phyloP scores from a whole-genome alignment of 2,329 filamentous ascomycete genomes.

The Leptographium lundbergii region DNA sequence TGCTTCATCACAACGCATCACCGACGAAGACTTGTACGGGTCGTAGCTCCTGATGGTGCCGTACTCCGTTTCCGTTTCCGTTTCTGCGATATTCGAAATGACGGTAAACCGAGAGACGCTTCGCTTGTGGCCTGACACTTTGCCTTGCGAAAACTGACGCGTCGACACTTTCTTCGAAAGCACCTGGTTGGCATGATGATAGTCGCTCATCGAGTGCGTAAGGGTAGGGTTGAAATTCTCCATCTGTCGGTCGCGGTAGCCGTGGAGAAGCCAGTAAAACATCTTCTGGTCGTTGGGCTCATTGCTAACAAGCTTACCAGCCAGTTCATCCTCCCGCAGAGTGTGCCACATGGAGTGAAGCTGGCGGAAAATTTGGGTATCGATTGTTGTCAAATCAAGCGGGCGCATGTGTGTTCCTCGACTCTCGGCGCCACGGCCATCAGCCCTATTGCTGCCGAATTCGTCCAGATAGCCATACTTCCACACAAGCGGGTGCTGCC shows the following conservation, averaged over 20 bases:
- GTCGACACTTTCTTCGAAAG: conserved; percentile 50
- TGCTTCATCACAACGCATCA: conserved; percentile 26
- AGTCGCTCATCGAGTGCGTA: conserved; percentile 80
- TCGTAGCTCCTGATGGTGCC: conserved; percentile 60
- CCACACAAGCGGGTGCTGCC: conserved; percentile 72
- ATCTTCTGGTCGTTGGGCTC: conserved; percentile 81
- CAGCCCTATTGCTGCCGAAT: conserved; percentile 43
- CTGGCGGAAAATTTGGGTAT: conserved; percentile 71
- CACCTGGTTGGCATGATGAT: conserved; percentile 60
- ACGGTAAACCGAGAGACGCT: conserved; percentile 52
- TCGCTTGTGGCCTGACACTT: conserved; percentile 33
- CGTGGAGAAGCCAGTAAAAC: conserved; percentile 76
- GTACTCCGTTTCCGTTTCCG: conserved; percentile 23
- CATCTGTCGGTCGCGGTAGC: conserved; percentile 70
- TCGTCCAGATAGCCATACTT: conserved; percentile 72
- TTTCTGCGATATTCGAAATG: conserved; percentile 47
- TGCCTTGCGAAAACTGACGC: conserved; percentile 40
- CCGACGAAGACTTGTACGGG: conserved; percentile 61
- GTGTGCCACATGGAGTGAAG: conserved; percentile 87
- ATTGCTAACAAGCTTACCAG: conserved; percentile 51
- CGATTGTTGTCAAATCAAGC: conserved; percentile 53
- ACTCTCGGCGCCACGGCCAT: conserved; percentile 30
- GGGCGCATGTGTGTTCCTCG: conserved; percentile 50
- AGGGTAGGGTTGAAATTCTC: conserved; percentile 78
- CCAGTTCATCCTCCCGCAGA: conserved; percentile 59